phyloP scores from a whole-genome alignment of 148 eudicot species.

The Rhododendron simsii region DNA sequence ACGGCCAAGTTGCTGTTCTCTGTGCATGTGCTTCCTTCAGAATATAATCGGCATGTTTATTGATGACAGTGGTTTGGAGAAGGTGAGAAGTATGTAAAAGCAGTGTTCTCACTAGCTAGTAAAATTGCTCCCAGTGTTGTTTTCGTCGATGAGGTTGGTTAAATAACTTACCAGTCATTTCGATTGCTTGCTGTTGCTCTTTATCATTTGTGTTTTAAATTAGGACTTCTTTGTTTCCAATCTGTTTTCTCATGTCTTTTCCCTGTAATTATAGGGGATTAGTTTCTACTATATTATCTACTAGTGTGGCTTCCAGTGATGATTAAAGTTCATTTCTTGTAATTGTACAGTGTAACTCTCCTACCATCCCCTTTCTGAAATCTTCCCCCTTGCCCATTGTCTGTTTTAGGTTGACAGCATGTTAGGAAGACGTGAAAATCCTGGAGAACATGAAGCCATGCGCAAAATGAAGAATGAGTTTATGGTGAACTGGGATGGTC shows the following conservation, averaged over 20 bases:
- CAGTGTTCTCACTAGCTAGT: constrained; percentile 90
- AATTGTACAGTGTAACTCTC: not conserved
- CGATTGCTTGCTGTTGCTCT: not conserved
- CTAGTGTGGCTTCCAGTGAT: not conserved
- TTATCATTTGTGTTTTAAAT: not conserved
- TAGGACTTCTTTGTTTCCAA: not conserved
- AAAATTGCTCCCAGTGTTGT: constrained; percentile 93
- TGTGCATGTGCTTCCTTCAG: not conserved
- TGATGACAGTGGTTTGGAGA: constrained; percentile 93
- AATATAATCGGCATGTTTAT: constrained; percentile 9
- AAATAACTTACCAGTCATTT: not conserved
- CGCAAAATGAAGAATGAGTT: constrained; percentile 98
- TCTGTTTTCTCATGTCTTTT: not conserved
- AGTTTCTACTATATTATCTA: not conserved
- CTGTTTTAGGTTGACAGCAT: constrained; percentile 82
- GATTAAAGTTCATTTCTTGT: not conserved
- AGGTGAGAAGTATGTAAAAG: constrained; percentile 96
- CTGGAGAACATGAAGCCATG: constrained; percentile 98
- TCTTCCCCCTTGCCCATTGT: not conserved
- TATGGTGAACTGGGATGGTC: constrained; percentile 97
- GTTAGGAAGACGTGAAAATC: constrained; percentile 95
- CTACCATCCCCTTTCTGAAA: not conserved
- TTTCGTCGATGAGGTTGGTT: constrained; percentile 93
- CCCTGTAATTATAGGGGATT: not conserved
- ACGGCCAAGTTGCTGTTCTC: not conserved